phyloP scores from a whole-genome alignment of 179 eudicot species.

The Sideroxylon spinosum region DNA sequence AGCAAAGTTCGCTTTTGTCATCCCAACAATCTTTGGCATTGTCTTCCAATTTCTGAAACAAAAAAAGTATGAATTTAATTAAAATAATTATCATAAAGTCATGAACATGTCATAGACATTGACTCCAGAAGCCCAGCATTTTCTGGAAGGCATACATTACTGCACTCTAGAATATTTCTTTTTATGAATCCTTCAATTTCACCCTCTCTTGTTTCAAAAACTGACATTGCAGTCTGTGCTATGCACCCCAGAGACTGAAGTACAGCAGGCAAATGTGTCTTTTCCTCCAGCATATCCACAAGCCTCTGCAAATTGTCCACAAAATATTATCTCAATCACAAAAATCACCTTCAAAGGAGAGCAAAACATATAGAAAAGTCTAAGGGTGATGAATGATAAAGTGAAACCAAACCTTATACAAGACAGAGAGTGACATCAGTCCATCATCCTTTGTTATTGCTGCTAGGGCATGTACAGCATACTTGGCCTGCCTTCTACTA shows the following conservation, averaged over 20 bases:
- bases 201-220: constrained; percentile 91
- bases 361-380: neutral
- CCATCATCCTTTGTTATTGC: constrained; percentile 97
- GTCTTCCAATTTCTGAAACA: constrained; percentile 55
- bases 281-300: constrained; percentile 89
- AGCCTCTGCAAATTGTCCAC: constrained; percentile 63
- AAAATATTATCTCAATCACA: neutral
- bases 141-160: constrained; percentile 51
- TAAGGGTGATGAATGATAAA: neutral
- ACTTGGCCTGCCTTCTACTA: constrained; percentile 92
- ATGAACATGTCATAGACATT: constrained; percentile 7
- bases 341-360: constrained; percentile 5
- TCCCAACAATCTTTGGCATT: constrained; percentile 67
- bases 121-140: constrained; percentile 9
- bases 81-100: neutral
- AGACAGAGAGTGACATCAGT: constrained; percentile 84
- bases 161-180: constrained; percentile 55
- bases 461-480: constrained; percentile 97
- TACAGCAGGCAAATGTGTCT: constrained; percentile 81
- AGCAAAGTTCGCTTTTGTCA: constrained; percentile 79
- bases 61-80: constrained; percentile 17
- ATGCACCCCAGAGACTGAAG: constrained; percentile 96
- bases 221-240: constrained; percentile 96
- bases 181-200: constrained; percentile 74
- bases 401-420: constrained; percentile 68